Evolutionary conservation across 345 rosid genomes (phyloP).

Genomic region (Moricandia moricandioides): DNA sequence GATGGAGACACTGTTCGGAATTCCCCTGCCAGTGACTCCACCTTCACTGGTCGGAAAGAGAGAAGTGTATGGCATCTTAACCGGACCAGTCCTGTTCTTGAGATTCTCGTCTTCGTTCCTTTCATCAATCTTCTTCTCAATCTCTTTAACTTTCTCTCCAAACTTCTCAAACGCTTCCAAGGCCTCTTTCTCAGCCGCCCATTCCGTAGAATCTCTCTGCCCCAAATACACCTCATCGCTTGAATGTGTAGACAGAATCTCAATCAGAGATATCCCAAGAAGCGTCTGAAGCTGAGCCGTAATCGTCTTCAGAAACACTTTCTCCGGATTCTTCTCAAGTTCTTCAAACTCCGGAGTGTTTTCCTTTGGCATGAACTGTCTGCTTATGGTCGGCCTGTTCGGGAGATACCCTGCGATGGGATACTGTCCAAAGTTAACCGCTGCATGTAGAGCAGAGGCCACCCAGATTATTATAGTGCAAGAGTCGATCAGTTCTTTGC

Average conservation of each 20-base stretch:
- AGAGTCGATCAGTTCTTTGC: conserved; percentile 47
- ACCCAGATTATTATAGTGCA: conserved; percentile 74
- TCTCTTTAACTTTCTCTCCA: conserved; percentile 43
- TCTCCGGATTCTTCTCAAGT: conserved; percentile 46
- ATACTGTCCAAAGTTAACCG: conserved; percentile 70
- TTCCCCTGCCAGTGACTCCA: conserved; percentile 56
- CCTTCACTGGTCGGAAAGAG: conserved; percentile 49
- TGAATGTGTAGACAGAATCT: conserved; percentile 59
- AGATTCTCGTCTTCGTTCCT: conserved; percentile 39
- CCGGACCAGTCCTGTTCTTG: conserved; percentile 59
- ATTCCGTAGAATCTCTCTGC: conserved; percentile 47
- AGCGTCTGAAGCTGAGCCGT: conserved; percentile 50
- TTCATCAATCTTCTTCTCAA: conserved; percentile 43
- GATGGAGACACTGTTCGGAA: conserved; percentile 65
- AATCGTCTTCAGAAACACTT: conserved; percentile 50
- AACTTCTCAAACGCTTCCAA: conserved; percentile 48
- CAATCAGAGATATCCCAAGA: conserved; percentile 48
- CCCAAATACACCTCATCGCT: conserved; percentile 65
- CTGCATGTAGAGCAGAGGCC: conserved; percentile 74
- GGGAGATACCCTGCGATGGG: conserved; percentile 67
- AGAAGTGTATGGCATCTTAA: conserved; percentile 51
- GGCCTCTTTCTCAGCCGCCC: conserved; percentile 52
- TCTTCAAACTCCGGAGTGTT: conserved; percentile 55
- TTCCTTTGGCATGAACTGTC: conserved; percentile 54
- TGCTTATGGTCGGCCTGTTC: conserved; percentile 56